phyloP scores from a whole-genome alignment of 371 early-diverging fungal genomes.

The Dichotomocladium elegans region DNA sequence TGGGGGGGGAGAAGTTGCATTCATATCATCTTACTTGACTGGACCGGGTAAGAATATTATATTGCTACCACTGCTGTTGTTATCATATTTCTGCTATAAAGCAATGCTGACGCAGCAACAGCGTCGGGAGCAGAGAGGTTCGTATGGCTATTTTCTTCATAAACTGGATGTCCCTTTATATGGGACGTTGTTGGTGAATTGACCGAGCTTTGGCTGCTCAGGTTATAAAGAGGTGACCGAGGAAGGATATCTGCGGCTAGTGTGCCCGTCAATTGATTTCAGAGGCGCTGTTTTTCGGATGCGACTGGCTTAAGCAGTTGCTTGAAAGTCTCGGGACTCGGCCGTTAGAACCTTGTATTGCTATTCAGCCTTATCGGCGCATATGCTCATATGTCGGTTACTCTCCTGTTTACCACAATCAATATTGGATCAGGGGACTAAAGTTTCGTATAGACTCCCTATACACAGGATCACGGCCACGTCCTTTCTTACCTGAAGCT shows the following conservation, averaged over 20 bases:
- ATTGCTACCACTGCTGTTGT: no score
- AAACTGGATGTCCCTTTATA: no score
- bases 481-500: conserved; percentile 9
- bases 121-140: no score
- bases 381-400: conserved; percentile 7
- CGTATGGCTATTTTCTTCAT: no score
- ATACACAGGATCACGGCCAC: neutral
- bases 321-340: neutral
- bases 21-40: no score
- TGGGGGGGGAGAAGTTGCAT: no score
- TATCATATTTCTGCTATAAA: no score
- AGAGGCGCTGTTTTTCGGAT: conserved; percentile 4
- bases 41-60: no score
- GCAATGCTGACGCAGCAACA: no score
- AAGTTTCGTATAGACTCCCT: neutral
- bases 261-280: neutral
- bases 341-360: neutral
- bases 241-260: neutral
- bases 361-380: conserved; percentile 12
- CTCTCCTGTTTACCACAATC: conserved; percentile 6
- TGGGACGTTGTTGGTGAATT: neutral
- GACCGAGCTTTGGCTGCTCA: neutral
- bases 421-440: neutral
- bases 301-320: conserved; percentile 1
- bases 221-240: neutral